phyloP scores from a whole-genome alignment of 2,329 filamentous ascomycete genomes.

The Tolypocladium amazonense region DNA sequence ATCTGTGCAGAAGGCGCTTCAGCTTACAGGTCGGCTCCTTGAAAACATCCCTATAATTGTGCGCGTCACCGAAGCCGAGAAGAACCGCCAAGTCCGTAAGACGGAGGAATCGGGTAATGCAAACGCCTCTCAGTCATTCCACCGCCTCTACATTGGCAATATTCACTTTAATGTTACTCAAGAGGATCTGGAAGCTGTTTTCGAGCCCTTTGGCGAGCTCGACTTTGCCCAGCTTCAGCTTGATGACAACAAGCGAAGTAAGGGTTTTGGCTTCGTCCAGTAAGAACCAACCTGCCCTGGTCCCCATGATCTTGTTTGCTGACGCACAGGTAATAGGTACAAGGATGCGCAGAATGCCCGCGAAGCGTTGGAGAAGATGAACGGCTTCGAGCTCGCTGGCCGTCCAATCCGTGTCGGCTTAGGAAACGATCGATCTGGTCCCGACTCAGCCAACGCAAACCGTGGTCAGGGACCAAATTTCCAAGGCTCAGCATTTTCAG shows the following conservation, averaged over 20 bases:
- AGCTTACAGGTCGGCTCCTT: constrained; percentile 97
- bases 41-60: constrained; percentile 98
- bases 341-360: constrained; percentile 83
- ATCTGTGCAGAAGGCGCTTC: constrained; percentile 83
- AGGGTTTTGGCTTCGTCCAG: constrained; percentile 98
- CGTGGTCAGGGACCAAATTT: constrained; percentile 76
- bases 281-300: constrained; percentile 38
- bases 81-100: constrained; percentile 91
- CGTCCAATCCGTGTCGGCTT: constrained; percentile 97
- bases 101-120: constrained; percentile 62
- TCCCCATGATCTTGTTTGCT: neutral
- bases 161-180: constrained; percentile 99
- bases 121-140: constrained; percentile 86
- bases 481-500: constrained; percentile 86
- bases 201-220: constrained; percentile 93
- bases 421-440: constrained; percentile 99
- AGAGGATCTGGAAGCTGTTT: constrained; percentile 88
- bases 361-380: constrained; percentile 97
- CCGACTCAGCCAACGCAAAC: constrained; percentile 85
- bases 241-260: constrained; percentile 80
- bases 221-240: constrained; percentile 97
- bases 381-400: constrained; percentile 94
- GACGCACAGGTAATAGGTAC: constrained; percentile 47
- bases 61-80: constrained; percentile 96
- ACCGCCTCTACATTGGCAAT: constrained; percentile 96